phyloP scores from a whole-genome alignment of 495 filamentous ascomycete genomes.

The Annulohypoxylon bovei region DNA sequence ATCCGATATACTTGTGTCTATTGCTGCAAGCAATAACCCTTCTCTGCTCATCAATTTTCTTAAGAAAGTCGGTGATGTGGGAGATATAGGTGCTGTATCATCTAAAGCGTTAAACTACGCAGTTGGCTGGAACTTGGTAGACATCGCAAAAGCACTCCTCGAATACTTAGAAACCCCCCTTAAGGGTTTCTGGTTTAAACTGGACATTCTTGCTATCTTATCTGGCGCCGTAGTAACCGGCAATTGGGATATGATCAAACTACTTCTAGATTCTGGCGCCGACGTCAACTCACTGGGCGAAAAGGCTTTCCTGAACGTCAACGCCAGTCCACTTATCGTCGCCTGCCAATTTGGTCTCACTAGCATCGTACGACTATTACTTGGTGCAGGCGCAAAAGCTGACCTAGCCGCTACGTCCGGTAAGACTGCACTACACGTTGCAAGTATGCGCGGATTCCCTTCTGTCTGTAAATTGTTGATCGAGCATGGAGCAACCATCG shows the following conservation, averaged over 20 bases:
- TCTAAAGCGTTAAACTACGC: neutral
- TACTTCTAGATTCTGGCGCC: conserved; percentile 16
- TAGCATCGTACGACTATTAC: conserved; percentile 29
- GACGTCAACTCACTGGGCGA: neutral
- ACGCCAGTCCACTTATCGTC: conserved; percentile 29
- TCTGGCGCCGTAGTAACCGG: neutral
- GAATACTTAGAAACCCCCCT: conserved; percentile 1
- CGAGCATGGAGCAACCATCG: neutral
- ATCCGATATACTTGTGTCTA: neutral
- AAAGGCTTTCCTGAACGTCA: neutral
- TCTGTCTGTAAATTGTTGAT: conserved; percentile 4
- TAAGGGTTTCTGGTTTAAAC: neutral
- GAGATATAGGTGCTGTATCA: neutral
- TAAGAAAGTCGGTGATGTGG: neutral
- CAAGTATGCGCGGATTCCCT: conserved; percentile 6
- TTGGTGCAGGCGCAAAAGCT: conserved; percentile 15
- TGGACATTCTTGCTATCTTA: neutral
- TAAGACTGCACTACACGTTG: conserved; percentile 1
- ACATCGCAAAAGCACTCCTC: conserved; percentile 10
- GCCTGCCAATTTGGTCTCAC: conserved; percentile 29
- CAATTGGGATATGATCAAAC: neutral
- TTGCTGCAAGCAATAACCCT: neutral
- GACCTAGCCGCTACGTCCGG: neutral
- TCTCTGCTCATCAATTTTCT: neutral
- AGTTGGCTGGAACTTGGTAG: neutral